A percentile compares a stretch with the other conserved stretches of the same genome.
Conservation (phyloP, 1,139 yeast genomes). For the Cylindricascospora bacillispora region DNA sequence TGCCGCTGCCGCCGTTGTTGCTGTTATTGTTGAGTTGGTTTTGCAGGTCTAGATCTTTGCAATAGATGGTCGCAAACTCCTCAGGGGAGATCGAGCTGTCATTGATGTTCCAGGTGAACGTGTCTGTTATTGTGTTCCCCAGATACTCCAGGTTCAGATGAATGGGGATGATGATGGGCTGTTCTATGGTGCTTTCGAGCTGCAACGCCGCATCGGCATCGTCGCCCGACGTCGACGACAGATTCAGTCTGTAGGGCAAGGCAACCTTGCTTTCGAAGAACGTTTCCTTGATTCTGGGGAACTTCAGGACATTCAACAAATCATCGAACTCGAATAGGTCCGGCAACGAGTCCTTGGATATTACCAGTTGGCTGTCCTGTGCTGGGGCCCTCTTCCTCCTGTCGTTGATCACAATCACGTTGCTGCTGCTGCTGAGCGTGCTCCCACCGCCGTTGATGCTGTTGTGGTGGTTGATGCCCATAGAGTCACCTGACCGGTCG, state of each 20-base stretch:
- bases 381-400: no score
- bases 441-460: constrained; percentile 11
- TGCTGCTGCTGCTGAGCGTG: constrained; percentile 5
- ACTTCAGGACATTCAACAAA: constrained; percentile 20
- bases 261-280: constrained; percentile 24
- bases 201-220: constrained; percentile 3
- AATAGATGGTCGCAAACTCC: constrained; percentile 65
- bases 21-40: no score
- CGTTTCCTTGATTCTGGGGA: constrained; percentile 24
- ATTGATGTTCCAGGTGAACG: constrained; percentile 80
- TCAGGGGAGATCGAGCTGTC: constrained; percentile 74
- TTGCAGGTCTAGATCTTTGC: constrained; percentile 79
- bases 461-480: constrained; percentile 11
- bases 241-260: constrained; percentile 19
- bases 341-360: constrained; percentile 11
- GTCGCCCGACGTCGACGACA: constrained; percentile 7
- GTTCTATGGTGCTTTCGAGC: constrained; percentile 12
- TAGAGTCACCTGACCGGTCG: no score
- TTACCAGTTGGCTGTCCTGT: no score
- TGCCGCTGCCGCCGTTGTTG: no score
- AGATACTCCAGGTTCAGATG: constrained; percentile 63
- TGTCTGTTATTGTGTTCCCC: constrained; percentile 55
- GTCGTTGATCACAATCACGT: not conserved
- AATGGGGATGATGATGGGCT: constrained; percentile 56
- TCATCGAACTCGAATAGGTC: constrained; percentile 23